A percentile compares a stretch with the other conserved stretches of the same genome.
Evolutionary conservation across 2,329 filamentous ascomycete genomes (phyloP).

Genomic region (Capronia americana): DNA sequence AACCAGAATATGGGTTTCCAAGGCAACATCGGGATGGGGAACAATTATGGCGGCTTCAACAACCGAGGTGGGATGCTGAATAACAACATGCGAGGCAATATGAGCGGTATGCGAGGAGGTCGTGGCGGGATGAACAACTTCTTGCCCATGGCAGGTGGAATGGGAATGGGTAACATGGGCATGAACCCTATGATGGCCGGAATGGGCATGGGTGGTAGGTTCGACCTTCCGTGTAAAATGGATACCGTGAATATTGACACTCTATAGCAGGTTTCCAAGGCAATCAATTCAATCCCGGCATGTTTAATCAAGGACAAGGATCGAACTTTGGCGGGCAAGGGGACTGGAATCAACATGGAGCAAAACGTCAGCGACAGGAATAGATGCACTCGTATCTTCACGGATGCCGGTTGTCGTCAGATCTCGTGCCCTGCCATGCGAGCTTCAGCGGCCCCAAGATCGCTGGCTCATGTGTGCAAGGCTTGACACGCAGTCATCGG

Average conservation of each 20-base stretch:
- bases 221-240: constrained; percentile 26
- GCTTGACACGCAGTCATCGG: neutral
- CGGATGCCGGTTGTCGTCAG: neutral
- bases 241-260: constrained; percentile 3
- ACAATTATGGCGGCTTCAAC: constrained; percentile 55
- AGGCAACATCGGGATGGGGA: constrained; percentile 59
- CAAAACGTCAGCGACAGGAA: constrained; percentile 79
- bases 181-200: constrained; percentile 66
- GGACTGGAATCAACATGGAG: constrained; percentile 79
- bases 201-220: constrained; percentile 59
- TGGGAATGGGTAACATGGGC: constrained; percentile 61
- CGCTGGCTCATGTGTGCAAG: neutral
- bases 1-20: constrained; percentile 60
- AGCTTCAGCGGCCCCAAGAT: neutral
- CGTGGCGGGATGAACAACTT: constrained; percentile 64
- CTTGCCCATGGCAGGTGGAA: constrained; percentile 60
- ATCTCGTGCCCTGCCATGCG: neutral
- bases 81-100: constrained; percentile 55
- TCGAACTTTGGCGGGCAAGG: constrained; percentile 47
- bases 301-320: constrained; percentile 64
- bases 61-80: constrained; percentile 63
- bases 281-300: constrained; percentile 71
- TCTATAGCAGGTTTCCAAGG: constrained; percentile 31
- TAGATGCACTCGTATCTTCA: constrained; percentile 42
- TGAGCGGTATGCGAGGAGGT: constrained; percentile 65